phyloP scores from a whole-genome alignment of 768 basidiomycete genomes.

The Naganishia vaughanmartiniae region DNA sequence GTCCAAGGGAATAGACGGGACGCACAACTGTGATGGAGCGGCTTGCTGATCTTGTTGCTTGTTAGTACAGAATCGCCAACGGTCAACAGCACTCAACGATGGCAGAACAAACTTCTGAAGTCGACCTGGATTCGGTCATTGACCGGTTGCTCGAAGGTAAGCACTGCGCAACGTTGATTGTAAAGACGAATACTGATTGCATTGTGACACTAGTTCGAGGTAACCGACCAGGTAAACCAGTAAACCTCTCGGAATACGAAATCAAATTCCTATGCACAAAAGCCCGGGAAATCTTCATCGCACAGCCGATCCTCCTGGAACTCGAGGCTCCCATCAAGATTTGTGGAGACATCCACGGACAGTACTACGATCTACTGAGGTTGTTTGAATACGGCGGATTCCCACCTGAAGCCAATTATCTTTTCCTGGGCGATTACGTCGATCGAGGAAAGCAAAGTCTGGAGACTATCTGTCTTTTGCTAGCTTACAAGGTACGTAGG shows the following conservation, averaged over 20 bases:
- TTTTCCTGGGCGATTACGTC: slow-evolving; percentile 99
- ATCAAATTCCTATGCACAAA: slow-evolving; percentile 99
- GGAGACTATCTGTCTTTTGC: slow-evolving; percentile 97
- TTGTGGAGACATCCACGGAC: slow-evolving; percentile 99
- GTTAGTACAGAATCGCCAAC: background rate
- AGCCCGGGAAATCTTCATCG: slow-evolving; percentile 98
- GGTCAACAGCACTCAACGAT: slow-evolving; percentile 30
- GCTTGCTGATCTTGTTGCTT: background rate
- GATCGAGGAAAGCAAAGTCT: slow-evolving; percentile 98
- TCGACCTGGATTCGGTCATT: slow-evolving; percentile 99
- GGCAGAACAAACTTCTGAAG: slow-evolving; percentile 62
- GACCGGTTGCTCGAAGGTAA: slow-evolving; percentile 96
- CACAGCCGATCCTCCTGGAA: slow-evolving; percentile 95
- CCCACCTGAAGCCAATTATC: slow-evolving; percentile 99
- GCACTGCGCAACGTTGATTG: slow-evolving; percentile 40
- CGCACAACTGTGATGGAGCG: background rate
- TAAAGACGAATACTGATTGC: background rate
- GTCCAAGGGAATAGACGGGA: background rate
- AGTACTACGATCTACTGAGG: slow-evolving; percentile 97
- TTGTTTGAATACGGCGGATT: slow-evolving; percentile 99
- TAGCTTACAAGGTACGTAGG: slow-evolving; percentile 79
- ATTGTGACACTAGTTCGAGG: slow-evolving; percentile 69
- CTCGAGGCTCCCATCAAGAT: slow-evolving; percentile 99
- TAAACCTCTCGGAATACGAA: slow-evolving; percentile 96
- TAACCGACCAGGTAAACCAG: slow-evolving; percentile 96